Evolutionary conservation across 1,284 basidiomycete species (phyloP).

Genomic region (Boletus holoroseus): DNA sequence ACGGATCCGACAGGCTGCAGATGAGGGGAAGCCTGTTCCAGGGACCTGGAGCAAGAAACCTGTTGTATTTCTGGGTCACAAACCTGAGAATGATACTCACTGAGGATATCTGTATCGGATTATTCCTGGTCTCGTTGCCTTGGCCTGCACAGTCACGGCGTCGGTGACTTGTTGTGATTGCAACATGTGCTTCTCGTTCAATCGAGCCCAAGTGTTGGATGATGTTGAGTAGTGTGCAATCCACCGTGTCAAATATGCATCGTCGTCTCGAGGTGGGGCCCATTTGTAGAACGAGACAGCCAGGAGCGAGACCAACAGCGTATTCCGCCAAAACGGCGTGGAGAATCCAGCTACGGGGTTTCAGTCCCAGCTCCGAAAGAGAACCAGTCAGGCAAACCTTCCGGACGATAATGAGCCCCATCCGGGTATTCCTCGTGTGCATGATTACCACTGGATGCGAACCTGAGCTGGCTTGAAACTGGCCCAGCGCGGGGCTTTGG

Average conservation of each 20-base stretch:
- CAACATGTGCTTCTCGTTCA: slow-evolving; percentile 54
- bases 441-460: slow-evolving; percentile 36
- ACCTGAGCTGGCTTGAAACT: slow-evolving; percentile 33
- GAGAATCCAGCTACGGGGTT: slow-evolving; percentile 43
- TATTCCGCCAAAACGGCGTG: slow-evolving; percentile 59
- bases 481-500: slow-evolving; percentile 19
- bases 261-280: slow-evolving; percentile 54
- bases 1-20: slow-evolving; percentile 27
- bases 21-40: slow-evolving; percentile 33
- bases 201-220: slow-evolving; percentile 45
- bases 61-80: neutral
- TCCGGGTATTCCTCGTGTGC: slow-evolving; percentile 37
- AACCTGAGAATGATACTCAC: slow-evolving; percentile 41
- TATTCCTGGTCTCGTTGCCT: slow-evolving; percentile 48
- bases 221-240: slow-evolving; percentile 50
- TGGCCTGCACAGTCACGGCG: slow-evolving; percentile 41
- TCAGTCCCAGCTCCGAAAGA: slow-evolving; percentile 10
- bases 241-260: slow-evolving; percentile 59
- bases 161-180: slow-evolving; percentile 44
- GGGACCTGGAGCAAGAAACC: slow-evolving; percentile 16
- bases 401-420: slow-evolving; percentile 45
- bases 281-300: slow-evolving; percentile 58
- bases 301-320: slow-evolving; percentile 43
- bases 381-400: slow-evolving; percentile 42
- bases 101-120: slow-evolving; percentile 64